Evolutionary conservation across 768 basidiomycete genomes (phyloP), one percentile per base, ranked within the genome.

Genomic region (Pulveroboletus sp.): DNA sequence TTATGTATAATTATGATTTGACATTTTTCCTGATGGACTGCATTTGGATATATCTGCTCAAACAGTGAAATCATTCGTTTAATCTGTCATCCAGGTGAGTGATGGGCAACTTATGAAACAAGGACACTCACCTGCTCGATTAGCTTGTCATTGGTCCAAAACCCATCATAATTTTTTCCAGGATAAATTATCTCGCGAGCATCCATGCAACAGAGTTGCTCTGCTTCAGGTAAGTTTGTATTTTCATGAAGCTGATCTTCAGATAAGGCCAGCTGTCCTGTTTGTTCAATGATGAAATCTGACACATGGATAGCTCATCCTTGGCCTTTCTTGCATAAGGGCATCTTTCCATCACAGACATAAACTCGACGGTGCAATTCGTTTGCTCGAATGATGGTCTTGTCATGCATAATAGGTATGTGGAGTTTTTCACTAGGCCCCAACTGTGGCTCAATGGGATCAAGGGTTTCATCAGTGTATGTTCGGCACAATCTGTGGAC

Each of bases 301-400:
- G 73, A 77, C 6, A 71, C 63, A 59, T 74, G 71, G 29, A 74
- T 73, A 5, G 70, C 47, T 1, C 56, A 46, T 5, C 73, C 72
- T 12, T 57, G 50, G 7, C 69, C 63, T 49, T 76, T 67, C 42
- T 65, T 63, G 9, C 36, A 36, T 37, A 67, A 52, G 6, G 27
- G 45, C 35, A 48, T 41, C 20, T 52, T 48, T 6, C 49, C 43
- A 40, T 50, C 54, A 23, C 27, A 22, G 9, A 42, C 17, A 7
- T 16, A 48, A 5, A 27, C 47, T 19, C 16, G 7, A 22, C 16
- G 7, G 11, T 4, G 12, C 6, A 50, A 19, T 6, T 68, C 60
- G 32, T 63, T 63, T 20, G 60, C 60, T 22, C 57, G 57, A 40
- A 63, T 23, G 17, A 55, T 53, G 5, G 34, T 40, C 43, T 64